These are phyloP conservation scores for Nicotiana tomentosiformis DNA, from an alignment of 257 asterid species.

Conservation along the genomic window DNA sequence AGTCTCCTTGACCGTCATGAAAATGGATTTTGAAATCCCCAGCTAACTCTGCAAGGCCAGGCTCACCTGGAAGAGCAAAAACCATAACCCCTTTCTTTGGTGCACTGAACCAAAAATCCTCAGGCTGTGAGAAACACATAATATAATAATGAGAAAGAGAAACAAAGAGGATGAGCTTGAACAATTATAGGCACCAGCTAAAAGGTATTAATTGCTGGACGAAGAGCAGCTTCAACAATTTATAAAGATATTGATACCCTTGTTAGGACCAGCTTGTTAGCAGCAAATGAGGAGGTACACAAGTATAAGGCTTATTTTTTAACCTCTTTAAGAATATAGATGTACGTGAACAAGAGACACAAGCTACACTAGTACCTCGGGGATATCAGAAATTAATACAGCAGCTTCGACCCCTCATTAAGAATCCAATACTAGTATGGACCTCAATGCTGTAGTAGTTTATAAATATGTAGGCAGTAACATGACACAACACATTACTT, in stretches of 20 bases:
- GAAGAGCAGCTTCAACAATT: too few species aligned
- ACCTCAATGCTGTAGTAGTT: neutral
- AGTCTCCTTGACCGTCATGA: slow-evolving; percentile 97
- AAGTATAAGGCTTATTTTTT: neutral
- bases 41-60: slow-evolving; percentile 82
- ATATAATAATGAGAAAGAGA: neutral
- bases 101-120: slow-evolving; percentile 92
- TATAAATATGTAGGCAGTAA: neutral
- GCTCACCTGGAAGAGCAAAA: slow-evolving; percentile 99
- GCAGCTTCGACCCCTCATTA: neutral
- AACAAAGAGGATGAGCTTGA: neutral
- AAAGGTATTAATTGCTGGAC: neutral
- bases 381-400: neutral
- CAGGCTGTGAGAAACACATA: slow-evolving; percentile 59
- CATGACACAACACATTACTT: neutral
- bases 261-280: neutral
- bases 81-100: slow-evolving; percentile 95
- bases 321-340: neutral
- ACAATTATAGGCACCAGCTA: neutral
- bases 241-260: neutral
- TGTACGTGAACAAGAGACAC: neutral
- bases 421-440: neutral
- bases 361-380: neutral
- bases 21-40: slow-evolving; percentile 97
- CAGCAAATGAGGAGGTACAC: neutral